Conservation (phyloP, 148 eudicot genomes). For the Rhododendron kiyosumense region DNA sequence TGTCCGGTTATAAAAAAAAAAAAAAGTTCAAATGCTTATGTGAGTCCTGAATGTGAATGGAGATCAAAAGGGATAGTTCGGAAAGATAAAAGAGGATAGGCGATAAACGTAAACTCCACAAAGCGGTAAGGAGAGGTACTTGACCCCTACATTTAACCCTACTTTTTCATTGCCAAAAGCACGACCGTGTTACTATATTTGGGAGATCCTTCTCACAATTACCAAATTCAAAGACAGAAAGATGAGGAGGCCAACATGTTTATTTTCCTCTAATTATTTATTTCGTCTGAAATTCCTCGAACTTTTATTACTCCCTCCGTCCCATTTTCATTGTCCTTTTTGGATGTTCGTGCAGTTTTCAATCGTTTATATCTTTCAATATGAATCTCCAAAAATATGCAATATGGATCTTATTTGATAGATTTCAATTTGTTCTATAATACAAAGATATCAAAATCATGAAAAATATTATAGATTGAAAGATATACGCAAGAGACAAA, state of each 20-base stretch:
- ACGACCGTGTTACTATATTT: neutral
- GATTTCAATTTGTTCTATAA: too few species aligned
- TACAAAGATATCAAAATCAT: too few species aligned
- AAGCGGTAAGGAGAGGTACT: neutral
- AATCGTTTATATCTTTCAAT: too few species aligned
- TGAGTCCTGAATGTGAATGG: neutral
- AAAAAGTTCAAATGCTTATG: neutral
- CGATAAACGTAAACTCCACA: too few species aligned
- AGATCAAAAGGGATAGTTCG: neutral
- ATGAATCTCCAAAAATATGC: too few species aligned
- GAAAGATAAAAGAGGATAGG: neutral
- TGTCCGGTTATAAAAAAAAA: too few species aligned
- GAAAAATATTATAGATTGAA: too few species aligned
- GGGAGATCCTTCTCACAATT: neutral
- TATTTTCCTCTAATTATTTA: too few species aligned
- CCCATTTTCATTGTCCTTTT: too few species aligned
- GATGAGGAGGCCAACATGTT: neutral
- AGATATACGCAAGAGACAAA: too few species aligned
- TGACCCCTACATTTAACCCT: neutral
- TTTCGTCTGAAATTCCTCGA: neutral
- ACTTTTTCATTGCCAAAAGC: neutral
- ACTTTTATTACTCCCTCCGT: neutral
- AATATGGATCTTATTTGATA: too few species aligned
- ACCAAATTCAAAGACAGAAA: neutral
- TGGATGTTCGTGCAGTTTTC: too few species aligned